Evolutionary conservation across 208 protist species (phyloP).

Genomic region (Trypanosoma caninum): DNA sequence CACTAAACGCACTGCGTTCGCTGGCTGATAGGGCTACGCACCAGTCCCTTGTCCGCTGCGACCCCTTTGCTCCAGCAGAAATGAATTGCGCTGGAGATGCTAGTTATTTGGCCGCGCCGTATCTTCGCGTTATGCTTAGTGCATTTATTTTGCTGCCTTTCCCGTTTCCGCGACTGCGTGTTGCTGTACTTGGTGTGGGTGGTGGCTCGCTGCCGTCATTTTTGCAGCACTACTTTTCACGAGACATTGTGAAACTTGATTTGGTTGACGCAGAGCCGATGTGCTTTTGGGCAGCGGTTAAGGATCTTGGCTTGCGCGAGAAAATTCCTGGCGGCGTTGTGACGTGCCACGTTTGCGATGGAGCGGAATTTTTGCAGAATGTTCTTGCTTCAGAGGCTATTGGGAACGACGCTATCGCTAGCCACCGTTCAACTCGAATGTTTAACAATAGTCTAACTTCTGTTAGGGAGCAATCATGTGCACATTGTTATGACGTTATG

Average conservation of each 20-base stretch:
- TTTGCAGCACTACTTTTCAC: slow-evolving; percentile 62
- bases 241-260: slow-evolving; percentile 46
- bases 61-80: slow-evolving; percentile 33
- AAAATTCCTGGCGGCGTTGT: slow-evolving; percentile 36
- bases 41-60: slow-evolving; percentile 79
- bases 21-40: slow-evolving; percentile 64
- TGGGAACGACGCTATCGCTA: slow-evolving; percentile 6
- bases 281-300: slow-evolving; percentile 65
- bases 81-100: slow-evolving; percentile 62
- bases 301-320: slow-evolving; percentile 70
- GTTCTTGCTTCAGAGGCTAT: slow-evolving; percentile 4
- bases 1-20: slow-evolving; percentile 26
- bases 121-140: slow-evolving; percentile 77
- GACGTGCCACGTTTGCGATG: slow-evolving; percentile 41
- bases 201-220: slow-evolving; percentile 78
- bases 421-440: not conserved
- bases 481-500: slow-evolving; percentile 52
- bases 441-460: not conserved
- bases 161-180: slow-evolving; percentile 36
- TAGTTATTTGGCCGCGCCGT: slow-evolving; percentile 65
- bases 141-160: slow-evolving; percentile 61
- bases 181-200: slow-evolving; percentile 77
- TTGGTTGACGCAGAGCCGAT: slow-evolving; percentile 79
- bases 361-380: slow-evolving; percentile 32
- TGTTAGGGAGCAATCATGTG: not conserved